Percentiles rank a stretch among this genome's conserved stretches.
phyloP scores from a whole-genome alignment of 768 basidiomycete genomes.

The Podaxis rugospora region DNA sequence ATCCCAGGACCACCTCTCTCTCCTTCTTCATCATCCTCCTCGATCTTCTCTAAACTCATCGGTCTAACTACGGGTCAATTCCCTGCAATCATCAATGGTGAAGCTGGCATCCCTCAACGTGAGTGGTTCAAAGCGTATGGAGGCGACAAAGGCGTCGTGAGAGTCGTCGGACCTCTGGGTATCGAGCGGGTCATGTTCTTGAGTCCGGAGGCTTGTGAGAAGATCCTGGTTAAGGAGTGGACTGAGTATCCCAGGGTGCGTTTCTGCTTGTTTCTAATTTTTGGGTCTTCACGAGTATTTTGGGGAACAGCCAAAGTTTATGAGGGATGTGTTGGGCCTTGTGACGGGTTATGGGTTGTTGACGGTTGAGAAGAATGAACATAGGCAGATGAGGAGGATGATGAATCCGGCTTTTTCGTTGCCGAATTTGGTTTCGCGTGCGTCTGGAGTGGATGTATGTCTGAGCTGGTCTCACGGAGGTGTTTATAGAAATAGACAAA shows the following conservation, averaged over 20 bases:
- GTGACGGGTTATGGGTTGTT: constrained; percentile 36
- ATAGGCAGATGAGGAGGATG: constrained; percentile 37
- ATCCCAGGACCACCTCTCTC: constrained; percentile 5
- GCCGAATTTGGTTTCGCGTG: constrained; percentile 20
- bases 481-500: constrained; percentile 39
- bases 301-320: constrained; percentile 28
- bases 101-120: constrained; percentile 36
- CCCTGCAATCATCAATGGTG: constrained; percentile 30
- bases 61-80: constrained; percentile 27
- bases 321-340: constrained; percentile 32
- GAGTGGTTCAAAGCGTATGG: constrained; percentile 40
- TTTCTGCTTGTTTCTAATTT: neutral
- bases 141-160: constrained; percentile 23
- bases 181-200: constrained; percentile 36
- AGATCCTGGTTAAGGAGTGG: constrained; percentile 35
- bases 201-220: constrained; percentile 35
- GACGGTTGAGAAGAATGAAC: constrained; percentile 38
- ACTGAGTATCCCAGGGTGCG: constrained; percentile 36
- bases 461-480: no score
- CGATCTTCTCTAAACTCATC: neutral
- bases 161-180: constrained; percentile 38
- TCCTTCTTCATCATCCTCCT: neutral
- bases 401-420: constrained; percentile 45
- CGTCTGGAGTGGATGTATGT: neutral
- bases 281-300: neutral